A percentile compares a stretch with the other conserved stretches of the same genome.
These are phyloP conservation scores for Hygrocybe coccinea DNA, from an alignment of 768 basidiomycete genomes.

Conservation along the genomic window DNA sequence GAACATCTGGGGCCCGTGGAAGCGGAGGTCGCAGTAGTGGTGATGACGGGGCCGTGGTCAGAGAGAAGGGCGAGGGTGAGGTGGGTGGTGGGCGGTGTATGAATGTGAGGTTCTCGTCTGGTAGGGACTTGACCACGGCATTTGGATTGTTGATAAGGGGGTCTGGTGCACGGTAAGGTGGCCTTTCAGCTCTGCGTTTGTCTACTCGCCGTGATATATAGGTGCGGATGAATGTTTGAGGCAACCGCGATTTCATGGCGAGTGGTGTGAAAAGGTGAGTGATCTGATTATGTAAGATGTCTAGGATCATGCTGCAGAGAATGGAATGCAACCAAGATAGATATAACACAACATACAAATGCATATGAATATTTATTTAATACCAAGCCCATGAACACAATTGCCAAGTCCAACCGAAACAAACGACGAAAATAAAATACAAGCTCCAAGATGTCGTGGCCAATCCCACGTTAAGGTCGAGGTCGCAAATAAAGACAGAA, in stretches of 20 bases:
- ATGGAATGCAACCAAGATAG: too few species aligned
- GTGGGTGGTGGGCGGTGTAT: slow-evolving; percentile 83
- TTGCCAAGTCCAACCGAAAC: too few species aligned
- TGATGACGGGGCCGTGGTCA: slow-evolving; percentile 63
- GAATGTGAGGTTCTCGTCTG: slow-evolving; percentile 62
- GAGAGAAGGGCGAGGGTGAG: slow-evolving; percentile 66
- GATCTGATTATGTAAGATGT: too few species aligned
- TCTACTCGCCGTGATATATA: slow-evolving; percentile 49
- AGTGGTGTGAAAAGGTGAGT: too few species aligned
- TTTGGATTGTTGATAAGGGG: slow-evolving; percentile 51
- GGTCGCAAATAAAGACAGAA: slow-evolving; percentile 4
- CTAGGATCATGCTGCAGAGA: too few species aligned
- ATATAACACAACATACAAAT: too few species aligned
- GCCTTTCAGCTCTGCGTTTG: slow-evolving; percentile 47
- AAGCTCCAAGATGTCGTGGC: too few species aligned
- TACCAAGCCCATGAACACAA: too few species aligned
- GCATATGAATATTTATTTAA: too few species aligned
- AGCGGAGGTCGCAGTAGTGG: slow-evolving; percentile 52
- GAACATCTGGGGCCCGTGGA: slow-evolving; percentile 20
- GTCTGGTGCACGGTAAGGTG: slow-evolving; percentile 55
- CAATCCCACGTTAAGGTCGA: too few species aligned
- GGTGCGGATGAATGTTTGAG: slow-evolving; percentile 19
- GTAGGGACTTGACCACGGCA: slow-evolving; percentile 46
- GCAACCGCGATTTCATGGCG: too few species aligned
- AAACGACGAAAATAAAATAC: too few species aligned